Base-by-base conservation (phyloP, 108 stramenopile species). In the Pseudonitzschia delicatissima region DNA sequence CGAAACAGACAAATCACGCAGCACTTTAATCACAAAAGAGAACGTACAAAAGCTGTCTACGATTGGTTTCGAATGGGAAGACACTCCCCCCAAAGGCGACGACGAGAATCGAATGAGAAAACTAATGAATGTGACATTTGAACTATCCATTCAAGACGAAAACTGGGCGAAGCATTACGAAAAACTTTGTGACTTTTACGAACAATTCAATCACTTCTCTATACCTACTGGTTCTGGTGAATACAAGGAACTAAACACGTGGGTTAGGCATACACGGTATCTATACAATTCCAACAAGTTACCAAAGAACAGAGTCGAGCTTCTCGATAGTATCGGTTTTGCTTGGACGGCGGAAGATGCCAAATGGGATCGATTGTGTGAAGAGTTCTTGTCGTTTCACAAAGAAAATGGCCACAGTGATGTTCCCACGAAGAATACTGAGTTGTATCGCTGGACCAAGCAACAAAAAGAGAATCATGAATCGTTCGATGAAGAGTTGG, bases 261-360 rank as follows among this genome's bases (percentile, higher is more conserved):
- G 73, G 73, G 66, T 74, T 1, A 32, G 59, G n/a, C 66, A 67
- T 39, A 65, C 66, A 55, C 64, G 73, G 34, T 74, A 65, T 44
- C 42, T 62, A 2, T 53, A 66, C 66, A 67, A 74, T 58, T 57
- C 58, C 0, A 33, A 45, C 34, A 67, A 60, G 20, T 40, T 74
- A 25, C 61, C 66, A 13, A 23, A 17, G 7, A 65, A 67, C 25
- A 33, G 73, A 13, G 27, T 74, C 11, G 40, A 48, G 45, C 64
- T 60, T 18, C 37, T 77, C 37, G 66, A 70, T 20, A 32, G 49
- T 17, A 68, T 77, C 21, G 66, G 69, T 6, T 71, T 71, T 63
- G 45, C 77, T 3, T 67, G 66, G 77, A 64, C 67, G 3, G 74
- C 67, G 5, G 66, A 64, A 48, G n/a, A 21, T 11, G 74, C 67